phyloP scores from a whole-genome alignment of 495 filamentous ascomycete genomes.

The Immersiella caudata region DNA sequence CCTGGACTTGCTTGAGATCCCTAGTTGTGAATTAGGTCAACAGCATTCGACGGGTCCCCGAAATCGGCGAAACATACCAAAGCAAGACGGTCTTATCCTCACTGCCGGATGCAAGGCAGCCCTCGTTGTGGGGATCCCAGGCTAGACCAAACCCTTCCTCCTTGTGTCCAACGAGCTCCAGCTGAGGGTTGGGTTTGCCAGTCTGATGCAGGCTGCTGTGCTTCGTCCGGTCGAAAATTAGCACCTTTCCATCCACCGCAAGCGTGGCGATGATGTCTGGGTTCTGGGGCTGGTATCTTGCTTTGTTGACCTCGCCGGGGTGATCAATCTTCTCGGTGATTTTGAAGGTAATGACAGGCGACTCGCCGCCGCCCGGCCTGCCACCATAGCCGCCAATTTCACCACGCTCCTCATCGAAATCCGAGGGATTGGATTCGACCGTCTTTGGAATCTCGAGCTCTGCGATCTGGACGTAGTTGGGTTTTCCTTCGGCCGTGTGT shows the following conservation, averaged over 20 bases:
- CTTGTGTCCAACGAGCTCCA: slow-evolving; percentile 82
- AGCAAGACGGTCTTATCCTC: slow-evolving; percentile 88
- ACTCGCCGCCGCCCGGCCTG: slow-evolving; percentile 50
- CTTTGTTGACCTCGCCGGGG: slow-evolving; percentile 97
- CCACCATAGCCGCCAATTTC: slow-evolving; percentile 94
- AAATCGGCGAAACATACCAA: slow-evolving; percentile 61
- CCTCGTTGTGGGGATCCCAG: slow-evolving; percentile 85
- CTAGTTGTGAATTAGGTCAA: slow-evolving; percentile 43
- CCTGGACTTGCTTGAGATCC: slow-evolving; percentile 74
- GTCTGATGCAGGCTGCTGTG: slow-evolving; percentile 74
- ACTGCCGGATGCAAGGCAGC: slow-evolving; percentile 84
- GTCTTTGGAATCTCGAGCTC: slow-evolving; percentile 87
- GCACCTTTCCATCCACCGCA: slow-evolving; percentile 80
- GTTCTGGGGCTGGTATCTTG: slow-evolving; percentile 96
- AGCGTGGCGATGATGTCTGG: slow-evolving; percentile 96
- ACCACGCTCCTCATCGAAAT: slow-evolving; percentile 88
- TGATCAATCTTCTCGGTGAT: slow-evolving; percentile 96
- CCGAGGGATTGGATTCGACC: slow-evolving; percentile 66
- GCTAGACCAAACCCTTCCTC: slow-evolving; percentile 92
- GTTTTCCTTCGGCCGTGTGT: slow-evolving; percentile 83
- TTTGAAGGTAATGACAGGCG: slow-evolving; percentile 74
- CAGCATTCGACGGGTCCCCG: slow-evolving; percentile 2
- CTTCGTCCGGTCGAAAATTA: slow-evolving; percentile 96
- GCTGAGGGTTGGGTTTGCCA: slow-evolving; percentile 73
- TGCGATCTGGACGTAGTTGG: slow-evolving; percentile 94